Conservation (phyloP, 345 rosid genomes). For the Isatis tinctoria region DNA sequence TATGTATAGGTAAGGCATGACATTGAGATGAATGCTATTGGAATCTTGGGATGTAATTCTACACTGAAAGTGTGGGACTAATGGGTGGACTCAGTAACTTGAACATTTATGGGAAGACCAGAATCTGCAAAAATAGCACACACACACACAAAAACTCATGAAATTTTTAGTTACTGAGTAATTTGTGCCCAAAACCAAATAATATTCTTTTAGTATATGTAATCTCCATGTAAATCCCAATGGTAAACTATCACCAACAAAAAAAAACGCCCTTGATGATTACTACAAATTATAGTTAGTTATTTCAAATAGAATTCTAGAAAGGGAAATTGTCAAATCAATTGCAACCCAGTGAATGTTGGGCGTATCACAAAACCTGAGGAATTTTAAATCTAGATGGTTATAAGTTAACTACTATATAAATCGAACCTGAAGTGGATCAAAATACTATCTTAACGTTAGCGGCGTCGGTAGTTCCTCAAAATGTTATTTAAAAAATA, state of each 20-base stretch:
- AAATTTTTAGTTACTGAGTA: not conserved
- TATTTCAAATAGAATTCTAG: not conserved
- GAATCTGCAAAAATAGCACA: constrained; percentile 11
- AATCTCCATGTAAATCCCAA: not conserved
- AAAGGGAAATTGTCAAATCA: not conserved
- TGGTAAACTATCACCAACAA: not conserved
- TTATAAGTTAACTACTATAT: not conserved
- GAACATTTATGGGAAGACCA: constrained; percentile 19
- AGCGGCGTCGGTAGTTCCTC: not conserved
- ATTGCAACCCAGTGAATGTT: not conserved
- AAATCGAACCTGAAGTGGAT: not conserved
- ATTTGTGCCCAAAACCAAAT: not conserved
- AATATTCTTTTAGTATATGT: not conserved
- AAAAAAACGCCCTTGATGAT: not conserved
- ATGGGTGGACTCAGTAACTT: constrained; percentile 13
- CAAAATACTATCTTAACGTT: not conserved
- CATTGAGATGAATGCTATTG: constrained; percentile 14
- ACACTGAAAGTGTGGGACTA: constrained; percentile 12
- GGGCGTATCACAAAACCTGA: not conserved
- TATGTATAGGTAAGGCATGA: constrained; percentile 21
- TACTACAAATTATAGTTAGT: not conserved
- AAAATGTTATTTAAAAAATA: not conserved
- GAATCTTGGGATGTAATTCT: not conserved
- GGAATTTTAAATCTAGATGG: not conserved
- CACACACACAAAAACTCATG: not conserved